Conservation (phyloP, 495 filamentous ascomycete species). For the Penicillium ochrochloron region DNA sequence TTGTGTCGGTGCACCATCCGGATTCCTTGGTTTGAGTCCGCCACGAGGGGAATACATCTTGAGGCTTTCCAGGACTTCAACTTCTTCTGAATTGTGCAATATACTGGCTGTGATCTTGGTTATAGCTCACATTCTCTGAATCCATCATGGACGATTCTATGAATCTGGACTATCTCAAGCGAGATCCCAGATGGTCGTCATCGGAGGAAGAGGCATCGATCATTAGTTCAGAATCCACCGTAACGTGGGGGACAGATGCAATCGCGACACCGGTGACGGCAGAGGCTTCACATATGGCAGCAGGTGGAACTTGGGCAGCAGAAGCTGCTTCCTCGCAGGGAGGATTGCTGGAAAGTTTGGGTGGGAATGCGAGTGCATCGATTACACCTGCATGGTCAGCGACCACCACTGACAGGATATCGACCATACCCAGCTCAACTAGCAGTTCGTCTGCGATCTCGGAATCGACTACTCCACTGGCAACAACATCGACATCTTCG, state of each 20-base stretch:
- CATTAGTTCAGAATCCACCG: neutral
- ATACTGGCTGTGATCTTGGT: neutral
- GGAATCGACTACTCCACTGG: neutral
- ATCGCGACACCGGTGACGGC: neutral
- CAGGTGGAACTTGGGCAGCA: neutral
- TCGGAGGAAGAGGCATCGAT: neutral
- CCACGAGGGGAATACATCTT: neutral
- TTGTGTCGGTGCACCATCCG: conserved; percentile 5
- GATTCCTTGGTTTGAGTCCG: neutral
- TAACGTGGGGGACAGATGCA: neutral
- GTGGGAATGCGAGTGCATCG: neutral
- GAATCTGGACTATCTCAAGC: neutral
- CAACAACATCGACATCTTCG: neutral
- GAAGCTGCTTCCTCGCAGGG: neutral
- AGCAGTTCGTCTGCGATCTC: neutral
- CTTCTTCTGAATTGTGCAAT: neutral
- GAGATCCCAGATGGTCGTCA: neutral
- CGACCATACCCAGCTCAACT: neutral
- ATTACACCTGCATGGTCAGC: neutral
- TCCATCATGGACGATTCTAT: neutral
- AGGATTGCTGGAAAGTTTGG: neutral
- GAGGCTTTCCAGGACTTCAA: neutral
- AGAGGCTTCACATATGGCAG: neutral
- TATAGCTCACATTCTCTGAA: neutral
- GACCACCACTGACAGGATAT: neutral